Evolutionary conservation across 78 protist genomes (phyloP).

Genomic region (Dictyostelium capitatum): DNA sequence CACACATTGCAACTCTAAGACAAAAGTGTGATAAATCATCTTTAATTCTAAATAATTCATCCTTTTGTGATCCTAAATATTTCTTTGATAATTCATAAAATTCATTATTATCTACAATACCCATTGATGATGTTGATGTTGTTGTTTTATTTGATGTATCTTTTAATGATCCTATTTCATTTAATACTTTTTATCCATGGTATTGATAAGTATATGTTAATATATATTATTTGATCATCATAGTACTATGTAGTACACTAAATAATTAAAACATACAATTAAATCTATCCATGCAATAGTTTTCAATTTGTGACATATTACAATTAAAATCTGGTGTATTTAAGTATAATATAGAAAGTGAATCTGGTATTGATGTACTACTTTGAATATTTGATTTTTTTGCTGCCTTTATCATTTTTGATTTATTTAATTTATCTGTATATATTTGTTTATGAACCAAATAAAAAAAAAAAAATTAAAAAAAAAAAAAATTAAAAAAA

Average conservation of each 20-base stretch:
- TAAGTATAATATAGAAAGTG: neutral
- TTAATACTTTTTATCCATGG: too few species aligned
- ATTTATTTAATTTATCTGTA: neutral
- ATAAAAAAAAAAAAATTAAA: too few species aligned
- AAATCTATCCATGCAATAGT: conserved; percentile 26
- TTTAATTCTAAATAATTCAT: neutral
- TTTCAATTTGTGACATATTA: conserved; percentile 26
- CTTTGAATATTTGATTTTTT: neutral
- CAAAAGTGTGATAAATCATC: conserved; percentile 64
- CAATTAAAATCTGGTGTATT: conserved; percentile 11
- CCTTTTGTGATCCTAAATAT: neutral
- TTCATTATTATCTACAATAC: neutral
- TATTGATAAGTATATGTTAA: too few species aligned
- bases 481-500: too few species aligned
- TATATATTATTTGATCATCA: neutral
- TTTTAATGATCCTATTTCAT: neutral
- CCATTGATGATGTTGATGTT: neutral
- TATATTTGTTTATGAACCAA: neutral
- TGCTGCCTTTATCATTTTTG: neutral
- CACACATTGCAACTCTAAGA: conserved; percentile 54
- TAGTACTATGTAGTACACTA: neutral
- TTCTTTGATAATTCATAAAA: neutral
- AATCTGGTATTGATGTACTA: neutral
- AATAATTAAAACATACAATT: conserved; percentile 3
- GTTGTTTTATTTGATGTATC: neutral